A percentile compares a stretch with the other conserved stretches of the same genome.
Evolutionary conservation across 148 eudicot genomes (phyloP).

Genomic region (Rhododendron henanense): DNA sequence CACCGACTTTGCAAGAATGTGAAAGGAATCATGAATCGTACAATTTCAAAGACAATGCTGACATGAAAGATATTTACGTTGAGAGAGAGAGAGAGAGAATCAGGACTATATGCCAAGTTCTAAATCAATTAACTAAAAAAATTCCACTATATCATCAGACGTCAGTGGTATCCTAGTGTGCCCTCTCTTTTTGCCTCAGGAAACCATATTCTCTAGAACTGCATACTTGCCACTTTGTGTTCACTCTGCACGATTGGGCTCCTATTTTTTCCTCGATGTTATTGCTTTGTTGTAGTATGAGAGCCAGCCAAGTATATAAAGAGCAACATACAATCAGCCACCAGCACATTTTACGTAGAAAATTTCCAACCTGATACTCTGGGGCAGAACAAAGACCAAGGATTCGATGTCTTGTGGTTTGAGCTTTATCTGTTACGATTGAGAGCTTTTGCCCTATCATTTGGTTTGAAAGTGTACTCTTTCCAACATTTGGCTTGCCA

Average conservation of each 20-base stretch:
- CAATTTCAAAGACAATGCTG: neutral
- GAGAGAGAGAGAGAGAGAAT: neutral
- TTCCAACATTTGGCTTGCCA: slow-evolving; percentile 98
- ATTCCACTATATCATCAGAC: neutral
- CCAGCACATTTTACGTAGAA: slow-evolving; percentile 17
- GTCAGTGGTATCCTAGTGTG: neutral
- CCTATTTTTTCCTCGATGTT: neutral
- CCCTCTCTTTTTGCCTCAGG: neutral
- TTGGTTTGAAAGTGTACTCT: slow-evolving; percentile 93
- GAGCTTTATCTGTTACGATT: slow-evolving; percentile 95
- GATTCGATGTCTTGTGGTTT: slow-evolving; percentile 94
- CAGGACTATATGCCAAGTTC: neutral
- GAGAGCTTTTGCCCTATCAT: slow-evolving; percentile 97
- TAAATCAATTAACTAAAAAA: neutral
- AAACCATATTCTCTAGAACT: neutral
- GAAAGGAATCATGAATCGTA: neutral
- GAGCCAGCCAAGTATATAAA: neutral
- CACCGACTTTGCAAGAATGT: neutral
- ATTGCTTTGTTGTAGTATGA: neutral
- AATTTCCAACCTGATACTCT: slow-evolving; percentile 84
- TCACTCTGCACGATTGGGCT: neutral
- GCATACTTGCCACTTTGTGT: neutral
- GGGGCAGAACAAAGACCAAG: slow-evolving; percentile 90
- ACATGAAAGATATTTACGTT: too few species aligned
- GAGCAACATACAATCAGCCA: slow-evolving; percentile 1